Percentiles rank a stretch among this genome's conserved stretches.
Conservation (phyloP, 2,329 filamentous ascomycete species). For the Neophaeococcomyces mojaviensis region DNA sequence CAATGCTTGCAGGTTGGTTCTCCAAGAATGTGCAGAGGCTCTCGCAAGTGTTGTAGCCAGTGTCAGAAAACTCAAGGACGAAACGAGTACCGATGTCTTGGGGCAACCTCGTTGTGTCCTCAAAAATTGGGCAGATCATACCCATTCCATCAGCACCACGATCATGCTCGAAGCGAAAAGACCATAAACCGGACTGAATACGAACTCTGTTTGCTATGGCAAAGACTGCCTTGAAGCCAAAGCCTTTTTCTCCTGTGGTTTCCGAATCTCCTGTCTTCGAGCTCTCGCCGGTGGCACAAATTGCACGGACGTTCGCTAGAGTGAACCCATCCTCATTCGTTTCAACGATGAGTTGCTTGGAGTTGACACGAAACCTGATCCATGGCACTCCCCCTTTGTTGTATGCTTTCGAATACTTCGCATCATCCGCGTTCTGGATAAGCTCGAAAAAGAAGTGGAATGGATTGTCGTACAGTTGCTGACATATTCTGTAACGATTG, state of each 20-base stretch:
- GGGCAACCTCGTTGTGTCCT: conserved; percentile 5
- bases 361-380: conserved; percentile 10
- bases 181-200: conserved; percentile 14
- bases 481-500: conserved; percentile 8
- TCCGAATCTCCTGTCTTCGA: conserved; percentile 27
- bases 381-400: conserved; percentile 1
- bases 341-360: conserved; percentile 11
- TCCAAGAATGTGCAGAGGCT: conserved; percentile 11
- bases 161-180: conserved; percentile 20
- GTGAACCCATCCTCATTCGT: conserved; percentile 39
- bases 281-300: conserved; percentile 32
- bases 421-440: conserved; percentile 40
- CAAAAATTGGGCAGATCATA: conserved; percentile 14
- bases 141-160: conserved; percentile 13
- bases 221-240: conserved; percentile 34
- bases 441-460: conserved; percentile 27
- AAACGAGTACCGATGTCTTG: conserved; percentile 10
- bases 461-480: conserved; percentile 12
- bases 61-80: conserved; percentile 8
- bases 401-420: conserved; percentile 4
- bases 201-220: conserved; percentile 23
- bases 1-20: conserved; percentile 9
- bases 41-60: neutral
- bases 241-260: conserved; percentile 30
- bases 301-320: conserved; percentile 29